Conservation (phyloP, 2,329 filamentous ascomycete species). For the Xylariaceae sp. region DNA sequence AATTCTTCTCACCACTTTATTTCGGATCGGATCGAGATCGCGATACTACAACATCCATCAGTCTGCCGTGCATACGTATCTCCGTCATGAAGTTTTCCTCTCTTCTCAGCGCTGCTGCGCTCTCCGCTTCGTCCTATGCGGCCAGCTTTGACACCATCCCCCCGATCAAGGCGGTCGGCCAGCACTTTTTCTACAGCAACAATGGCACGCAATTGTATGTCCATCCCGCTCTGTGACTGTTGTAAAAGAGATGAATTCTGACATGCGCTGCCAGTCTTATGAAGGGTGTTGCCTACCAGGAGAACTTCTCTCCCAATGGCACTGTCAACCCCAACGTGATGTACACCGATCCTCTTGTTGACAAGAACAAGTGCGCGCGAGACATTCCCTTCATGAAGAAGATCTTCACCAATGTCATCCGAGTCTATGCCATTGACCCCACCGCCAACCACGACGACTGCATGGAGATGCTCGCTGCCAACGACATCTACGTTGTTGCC, state of each 20-base stretch:
- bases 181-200: conserved; percentile 36
- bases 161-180: conserved; percentile 29
- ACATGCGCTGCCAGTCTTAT: conserved; percentile 53
- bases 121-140: conserved; percentile 26
- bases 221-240: background rate
- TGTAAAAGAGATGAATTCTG: conserved; percentile 11
- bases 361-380: conserved; percentile 66
- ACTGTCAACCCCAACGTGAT: conserved; percentile 38
- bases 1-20: background rate
- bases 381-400: conserved; percentile 77
- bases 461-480: conserved; percentile 75
- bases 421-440: conserved; percentile 89
- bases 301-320: conserved; percentile 60
- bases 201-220: conserved; percentile 66
- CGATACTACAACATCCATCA: background rate
- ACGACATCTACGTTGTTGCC: conserved; percentile 91
- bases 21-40: background rate
- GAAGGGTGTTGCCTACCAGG: conserved; percentile 92
- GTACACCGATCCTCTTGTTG: conserved; percentile 80
- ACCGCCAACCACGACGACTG: conserved; percentile 70
- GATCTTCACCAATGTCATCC: conserved; percentile 85
- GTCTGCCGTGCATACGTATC: background rate
- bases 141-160: conserved; percentile 31
- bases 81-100: conserved; percentile 28
- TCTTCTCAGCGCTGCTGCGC: conserved; percentile 25